A percentile compares a stretch with the other conserved stretches of the same genome.
These are phyloP conservation scores for Pythium aristosporum DNA, from an alignment of 352 stramenopile species.

Conservation along the genomic window DNA sequence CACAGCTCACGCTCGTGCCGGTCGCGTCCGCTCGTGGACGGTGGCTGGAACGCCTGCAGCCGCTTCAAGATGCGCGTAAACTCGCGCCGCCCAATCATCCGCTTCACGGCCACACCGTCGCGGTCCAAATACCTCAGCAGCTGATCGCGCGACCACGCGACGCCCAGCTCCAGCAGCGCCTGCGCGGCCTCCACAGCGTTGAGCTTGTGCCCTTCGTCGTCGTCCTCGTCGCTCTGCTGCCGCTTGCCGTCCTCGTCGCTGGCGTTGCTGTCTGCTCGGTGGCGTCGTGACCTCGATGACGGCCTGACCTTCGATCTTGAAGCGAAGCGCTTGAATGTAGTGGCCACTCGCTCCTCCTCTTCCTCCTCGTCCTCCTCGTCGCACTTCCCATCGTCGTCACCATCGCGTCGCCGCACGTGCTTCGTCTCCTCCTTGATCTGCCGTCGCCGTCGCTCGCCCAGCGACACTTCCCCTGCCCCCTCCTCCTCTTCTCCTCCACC, in stretches of 20 bases:
- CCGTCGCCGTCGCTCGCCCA: constrained; percentile 6
- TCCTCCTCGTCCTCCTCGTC: constrained; percentile 4
- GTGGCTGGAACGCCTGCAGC: constrained; percentile 35
- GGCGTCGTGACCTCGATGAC: background rate
- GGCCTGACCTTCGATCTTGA: constrained; percentile 2
- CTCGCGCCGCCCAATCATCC: constrained; percentile 30
- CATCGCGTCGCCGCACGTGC: background rate
- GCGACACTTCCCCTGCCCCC: background rate
- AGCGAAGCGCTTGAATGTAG: constrained; percentile 28
- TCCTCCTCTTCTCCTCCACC: background rate
- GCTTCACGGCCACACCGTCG: constrained; percentile 41
- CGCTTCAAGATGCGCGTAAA: constrained; percentile 46
- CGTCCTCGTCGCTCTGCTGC: constrained; percentile 32
- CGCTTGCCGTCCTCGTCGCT: constrained; percentile 34
- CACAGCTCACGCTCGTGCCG: constrained; percentile 16
- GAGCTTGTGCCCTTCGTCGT: constrained; percentile 5
- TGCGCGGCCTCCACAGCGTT: constrained; percentile 55
- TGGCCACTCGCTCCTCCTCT: constrained; percentile 17
- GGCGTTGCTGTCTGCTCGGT: background rate
- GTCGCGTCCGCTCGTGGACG: background rate
- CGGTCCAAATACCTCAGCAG: constrained; percentile 55
- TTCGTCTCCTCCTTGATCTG: background rate
- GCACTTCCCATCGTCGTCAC: background rate
- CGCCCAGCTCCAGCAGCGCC: constrained; percentile 65
- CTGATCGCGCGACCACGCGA: constrained; percentile 58